A percentile compares a stretch with the other conserved stretches of the same genome.
Conservation (phyloP, 495 filamentous ascomycete species). For the Wilcoxina mikolae region DNA sequence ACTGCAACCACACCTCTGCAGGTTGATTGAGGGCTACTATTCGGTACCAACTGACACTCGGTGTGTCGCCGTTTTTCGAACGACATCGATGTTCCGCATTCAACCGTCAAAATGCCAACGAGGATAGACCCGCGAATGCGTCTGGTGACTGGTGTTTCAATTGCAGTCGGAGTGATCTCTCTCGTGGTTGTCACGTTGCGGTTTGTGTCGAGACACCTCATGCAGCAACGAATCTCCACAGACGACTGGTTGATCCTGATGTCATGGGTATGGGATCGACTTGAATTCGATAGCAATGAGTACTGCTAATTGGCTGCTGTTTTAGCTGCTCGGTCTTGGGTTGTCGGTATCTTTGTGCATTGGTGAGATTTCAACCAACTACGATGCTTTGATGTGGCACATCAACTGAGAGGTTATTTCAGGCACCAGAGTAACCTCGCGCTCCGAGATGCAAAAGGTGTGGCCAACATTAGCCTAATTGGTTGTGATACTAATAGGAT, state of each 20-base stretch:
- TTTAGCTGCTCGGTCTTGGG: slow-evolving; percentile 11
- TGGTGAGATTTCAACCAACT: slow-evolving; percentile 58
- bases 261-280: slow-evolving; percentile 60
- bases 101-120: neutral
- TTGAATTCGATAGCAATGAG: no score
- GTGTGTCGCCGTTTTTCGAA: no score
- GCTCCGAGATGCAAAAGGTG: slow-evolving; percentile 13
- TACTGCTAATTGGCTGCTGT: no score
- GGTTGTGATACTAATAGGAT: neutral
- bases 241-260: slow-evolving; percentile 78
- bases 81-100: no score
- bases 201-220: slow-evolving; percentile 29
- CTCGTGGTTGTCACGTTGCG: slow-evolving; percentile 10
- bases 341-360: neutral
- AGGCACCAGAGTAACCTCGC: slow-evolving; percentile 35
- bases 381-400: no score
- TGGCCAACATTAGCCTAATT: neutral
- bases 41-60: no score
- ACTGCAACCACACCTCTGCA: no score
- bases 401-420: slow-evolving; percentile 46
- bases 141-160: neutral
- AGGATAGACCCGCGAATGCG: neutral
- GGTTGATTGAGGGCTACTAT: no score
- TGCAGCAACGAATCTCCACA: slow-evolving; percentile 51
- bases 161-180: slow-evolving; percentile 2